Base-by-base conservation (phyloP, 805 yeast species). In the Saitoella complicata region DNA sequence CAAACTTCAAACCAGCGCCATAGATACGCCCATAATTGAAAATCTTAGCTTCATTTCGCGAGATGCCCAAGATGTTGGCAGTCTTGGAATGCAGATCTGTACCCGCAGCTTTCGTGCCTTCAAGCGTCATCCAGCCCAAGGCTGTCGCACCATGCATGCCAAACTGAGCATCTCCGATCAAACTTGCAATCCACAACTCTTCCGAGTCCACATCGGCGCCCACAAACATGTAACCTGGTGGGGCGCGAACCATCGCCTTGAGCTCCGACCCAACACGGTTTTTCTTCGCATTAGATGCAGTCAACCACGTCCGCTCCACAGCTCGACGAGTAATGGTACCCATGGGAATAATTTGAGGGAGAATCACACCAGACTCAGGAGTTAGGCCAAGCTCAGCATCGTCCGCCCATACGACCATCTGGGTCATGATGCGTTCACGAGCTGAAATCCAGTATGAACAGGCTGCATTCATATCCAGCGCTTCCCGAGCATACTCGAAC, bases 201-300 rank as follows among this genome's bases (percentile, higher is more conserved):
- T 91, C 98, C 36, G 95, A 84, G 61, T 91, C 99, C 6, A 91
- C 99, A 66, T 91, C 99, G 0, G 99, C 99, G 7, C 99, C 99
- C 6, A 91, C 94, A 64, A 91, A 82, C 35, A 74, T 73, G 58
- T 87, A 91, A 0, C 96, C 96, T 2, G 70, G 62, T 0, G 99
- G 99, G 0, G 96, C 95, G 46, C 70, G 65, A 4, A 91, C 68
- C 67, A 84, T 75, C 0, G 95, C 76, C 60, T 93, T 91, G 49
- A 93, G 66, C 58, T 91, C 99, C 1, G 96, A 86, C 0, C 99
- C 99, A 39, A 93, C 74, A 49, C 96, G 67, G 40, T 75, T 73
- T 50, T 67, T 66, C 55, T 93, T 91, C 1, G 95, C 94, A 62
- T 93, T 93, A 1, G 95, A 82, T 0, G 98, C 98, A 0, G 99